Evolutionary conservation across 208 protist genomes (phyloP), one percentile per base, ranked within the genome.

Genomic region (Lotmaria passim): DNA sequence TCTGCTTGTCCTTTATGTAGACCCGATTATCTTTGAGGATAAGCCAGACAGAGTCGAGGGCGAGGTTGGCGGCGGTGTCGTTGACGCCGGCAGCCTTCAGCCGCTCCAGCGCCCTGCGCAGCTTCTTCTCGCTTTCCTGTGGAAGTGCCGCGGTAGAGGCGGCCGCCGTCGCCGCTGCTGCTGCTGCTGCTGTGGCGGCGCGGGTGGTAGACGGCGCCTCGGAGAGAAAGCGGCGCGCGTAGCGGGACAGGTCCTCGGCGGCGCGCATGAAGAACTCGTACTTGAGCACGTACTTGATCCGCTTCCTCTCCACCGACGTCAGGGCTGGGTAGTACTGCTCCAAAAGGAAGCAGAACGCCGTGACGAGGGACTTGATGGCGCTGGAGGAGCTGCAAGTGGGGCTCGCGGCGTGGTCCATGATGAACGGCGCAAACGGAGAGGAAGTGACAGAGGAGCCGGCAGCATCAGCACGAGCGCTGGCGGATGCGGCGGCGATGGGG

Each of bases 221-320:
- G 34, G 66, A 28, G 28, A 91, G 41, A 43, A 82, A 82, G n/a
- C 80, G 80, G 12, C 69, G 60, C 33, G 79, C 78, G 58, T 75
- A 73, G 24, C 34, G 57, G 11, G 44, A 39, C 10, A 95, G 69
- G 55, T 93, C 90, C 65, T 87, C 74, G 7, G 84, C 80, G 1
- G 90, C 90, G 21, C 80, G 73, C 23, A 78, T 43, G 43, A 89
- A 80, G 50, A 88, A 87, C 67, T 92, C 90, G 58, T 89, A 87
- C 66, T 88, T 86, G 24, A 95, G 67, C 17, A 79, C 87, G 57
- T 83, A 88, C 67, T 90, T 91, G 57, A 95, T 23, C 24, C 69
- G 80, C 64, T 95, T 95, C 44, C 78, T 68, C 15, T 71, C 53
- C 33, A 52, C 43, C 28, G 33, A 5, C 21, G 57, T 52, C 26